These are phyloP conservation scores for Globisporangium viniferum DNA, from an alignment of 352 stramenopile species.

Conservation along the genomic window DNA sequence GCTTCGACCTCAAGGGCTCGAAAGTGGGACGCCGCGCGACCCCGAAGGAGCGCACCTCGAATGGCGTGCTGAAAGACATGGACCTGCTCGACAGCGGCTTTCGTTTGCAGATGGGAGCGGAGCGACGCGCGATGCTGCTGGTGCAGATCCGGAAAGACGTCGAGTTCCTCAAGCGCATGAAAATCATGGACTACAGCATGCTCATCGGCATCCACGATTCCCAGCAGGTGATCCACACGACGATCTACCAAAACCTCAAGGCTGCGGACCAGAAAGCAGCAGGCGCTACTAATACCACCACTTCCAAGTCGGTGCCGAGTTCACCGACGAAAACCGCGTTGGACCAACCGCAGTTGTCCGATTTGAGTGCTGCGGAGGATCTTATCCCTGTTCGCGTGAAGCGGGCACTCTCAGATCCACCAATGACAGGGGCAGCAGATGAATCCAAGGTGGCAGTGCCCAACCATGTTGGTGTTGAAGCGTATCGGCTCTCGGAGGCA, in stretches of 20 bases:
- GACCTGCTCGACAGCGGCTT: conserved; percentile 86
- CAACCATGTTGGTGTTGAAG: background rate
- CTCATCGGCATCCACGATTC: conserved; percentile 91
- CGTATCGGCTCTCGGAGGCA: background rate
- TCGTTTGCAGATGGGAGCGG: conserved; percentile 80
- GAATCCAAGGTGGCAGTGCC: background rate
- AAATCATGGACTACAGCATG: conserved; percentile 95
- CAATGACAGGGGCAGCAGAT: background rate
- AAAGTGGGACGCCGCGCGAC: conserved; percentile 79
- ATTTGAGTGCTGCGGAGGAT: background rate
- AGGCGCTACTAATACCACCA: background rate
- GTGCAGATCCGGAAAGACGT: conserved; percentile 88
- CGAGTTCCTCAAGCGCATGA: conserved; percentile 89
- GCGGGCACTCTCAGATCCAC: conserved; percentile 29
- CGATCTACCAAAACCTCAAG: conserved; percentile 36
- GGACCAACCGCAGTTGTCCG: background rate
- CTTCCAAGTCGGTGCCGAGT: conserved; percentile 39
- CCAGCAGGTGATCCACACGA: conserved; percentile 46
- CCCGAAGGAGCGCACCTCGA: conserved; percentile 47
- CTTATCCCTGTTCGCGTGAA: conserved; percentile 21
- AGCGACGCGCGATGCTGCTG: conserved; percentile 73
- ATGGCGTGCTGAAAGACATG: conserved; percentile 88
- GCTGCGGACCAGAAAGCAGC: conserved; percentile 14
- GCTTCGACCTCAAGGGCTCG: conserved; percentile 91
- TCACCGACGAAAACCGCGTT: conserved; percentile 25